A percentile compares a stretch with the other conserved stretches of the same genome.
Conservation (phyloP, 164 flowering plant species). For the Taxillus chinensis region DNA sequence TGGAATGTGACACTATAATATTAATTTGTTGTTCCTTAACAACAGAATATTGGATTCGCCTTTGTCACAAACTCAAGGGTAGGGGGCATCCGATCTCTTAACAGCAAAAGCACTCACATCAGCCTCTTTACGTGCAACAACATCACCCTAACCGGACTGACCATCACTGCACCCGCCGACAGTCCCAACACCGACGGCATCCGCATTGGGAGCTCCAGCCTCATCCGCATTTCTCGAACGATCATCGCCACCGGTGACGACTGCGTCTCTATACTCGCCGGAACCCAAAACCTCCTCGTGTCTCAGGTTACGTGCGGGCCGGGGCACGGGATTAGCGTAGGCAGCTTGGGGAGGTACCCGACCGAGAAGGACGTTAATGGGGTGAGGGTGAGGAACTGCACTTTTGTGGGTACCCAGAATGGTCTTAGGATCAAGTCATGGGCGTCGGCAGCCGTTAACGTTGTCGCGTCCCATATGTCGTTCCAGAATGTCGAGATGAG, state of each 20-base stretch:
- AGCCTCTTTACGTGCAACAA: not conserved
- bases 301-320: not conserved
- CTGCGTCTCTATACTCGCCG: not conserved
- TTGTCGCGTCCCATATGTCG: conserved; percentile 4
- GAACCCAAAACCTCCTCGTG: not conserved
- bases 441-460: not conserved
- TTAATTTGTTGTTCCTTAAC: not conserved
- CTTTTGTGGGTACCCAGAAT: not conserved
- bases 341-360: not conserved
- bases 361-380: not conserved
- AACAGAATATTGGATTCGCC: not conserved
- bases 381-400: not conserved
- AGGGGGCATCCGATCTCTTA: not conserved
- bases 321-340: not conserved
- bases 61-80: not conserved
- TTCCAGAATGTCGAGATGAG: not conserved
- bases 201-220: not conserved
- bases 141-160: not conserved
- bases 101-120: not conserved
- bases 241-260: not conserved
- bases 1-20: too few species aligned
- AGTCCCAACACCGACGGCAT: conserved; percentile 1
- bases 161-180: not conserved
- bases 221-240: not conserved
- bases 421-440: not conserved